Evolutionary conservation across 805 yeast species (phyloP).

Genomic region (Cyberlindnera samutprakarnensis): DNA sequence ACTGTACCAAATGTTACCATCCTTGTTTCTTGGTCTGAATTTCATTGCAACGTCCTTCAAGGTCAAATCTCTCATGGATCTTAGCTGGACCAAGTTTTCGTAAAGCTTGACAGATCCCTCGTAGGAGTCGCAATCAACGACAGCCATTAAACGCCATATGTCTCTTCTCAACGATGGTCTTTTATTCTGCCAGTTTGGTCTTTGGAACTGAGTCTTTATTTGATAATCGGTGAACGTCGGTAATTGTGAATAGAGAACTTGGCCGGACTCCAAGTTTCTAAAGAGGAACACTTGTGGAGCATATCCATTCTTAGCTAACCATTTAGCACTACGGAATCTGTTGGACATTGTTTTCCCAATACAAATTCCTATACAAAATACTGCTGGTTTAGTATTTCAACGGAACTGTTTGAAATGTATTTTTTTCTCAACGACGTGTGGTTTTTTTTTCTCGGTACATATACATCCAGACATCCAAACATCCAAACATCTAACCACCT

Average conservation of each 20-base stretch:
- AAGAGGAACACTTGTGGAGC: constrained; percentile 83
- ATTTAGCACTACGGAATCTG: constrained; percentile 46
- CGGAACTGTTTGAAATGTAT: constrained; percentile 34
- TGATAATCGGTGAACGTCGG: constrained; percentile 45
- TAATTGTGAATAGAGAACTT: constrained; percentile 81
- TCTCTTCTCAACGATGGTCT: constrained; percentile 76
- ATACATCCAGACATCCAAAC: background rate
- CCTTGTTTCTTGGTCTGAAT: constrained; percentile 64
- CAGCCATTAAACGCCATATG: constrained; percentile 87
- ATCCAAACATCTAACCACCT: no score
- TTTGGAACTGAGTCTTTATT: constrained; percentile 53
- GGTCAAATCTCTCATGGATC: constrained; percentile 64
- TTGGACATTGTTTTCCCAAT: constrained; percentile 15
- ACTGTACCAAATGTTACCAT: constrained; percentile 78
- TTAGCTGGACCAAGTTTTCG: constrained; percentile 64
- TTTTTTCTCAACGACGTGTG: background rate
- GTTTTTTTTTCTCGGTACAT: background rate
- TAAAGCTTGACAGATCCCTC: constrained; percentile 66
- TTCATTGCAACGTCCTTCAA: constrained; percentile 52
- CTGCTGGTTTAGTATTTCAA: no score
- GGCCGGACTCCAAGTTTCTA: constrained; percentile 83
- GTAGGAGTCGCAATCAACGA: constrained; percentile 55
- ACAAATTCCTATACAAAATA: no score
- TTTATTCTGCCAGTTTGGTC: constrained; percentile 88
- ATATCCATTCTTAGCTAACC: constrained; percentile 52